Evolutionary conservation across 345 rosid genomes (phyloP).

Genomic region (Pelargonium nanum): DNA sequence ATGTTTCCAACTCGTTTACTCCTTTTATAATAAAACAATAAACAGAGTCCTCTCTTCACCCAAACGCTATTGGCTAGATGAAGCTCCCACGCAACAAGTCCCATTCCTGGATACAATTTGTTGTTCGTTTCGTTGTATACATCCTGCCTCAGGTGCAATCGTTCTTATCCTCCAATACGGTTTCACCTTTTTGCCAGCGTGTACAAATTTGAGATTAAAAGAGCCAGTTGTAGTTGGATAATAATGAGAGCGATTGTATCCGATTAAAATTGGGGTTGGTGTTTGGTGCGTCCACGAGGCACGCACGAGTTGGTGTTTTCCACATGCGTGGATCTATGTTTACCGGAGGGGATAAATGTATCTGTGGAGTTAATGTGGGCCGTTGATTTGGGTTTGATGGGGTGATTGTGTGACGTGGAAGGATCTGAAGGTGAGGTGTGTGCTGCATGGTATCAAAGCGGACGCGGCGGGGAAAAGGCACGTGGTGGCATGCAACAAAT

Average conservation of each 20-base stretch:
- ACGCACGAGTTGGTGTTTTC: not conserved
- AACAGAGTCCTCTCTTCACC: not conserved
- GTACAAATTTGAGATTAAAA: no score
- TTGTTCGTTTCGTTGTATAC: not conserved
- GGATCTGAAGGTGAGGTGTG: no score
- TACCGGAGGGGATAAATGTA: not conserved
- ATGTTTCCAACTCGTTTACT: no score
- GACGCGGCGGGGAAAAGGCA: not conserved
- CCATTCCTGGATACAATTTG: not conserved
- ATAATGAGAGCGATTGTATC: no score
- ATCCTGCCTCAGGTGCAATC: not conserved
- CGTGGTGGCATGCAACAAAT: not conserved
- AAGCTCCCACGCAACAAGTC: not conserved
- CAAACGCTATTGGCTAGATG: not conserved
- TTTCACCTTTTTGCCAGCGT: no score
- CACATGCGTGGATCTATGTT: not conserved
- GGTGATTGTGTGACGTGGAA: not conserved
- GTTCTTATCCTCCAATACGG: not conserved
- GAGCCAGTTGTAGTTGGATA: no score
- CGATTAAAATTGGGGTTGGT: not conserved
- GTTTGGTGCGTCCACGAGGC: not conserved
- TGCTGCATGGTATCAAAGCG: not conserved
- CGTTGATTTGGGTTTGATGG: not conserved
- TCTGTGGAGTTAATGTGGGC: not conserved
- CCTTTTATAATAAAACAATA: not conserved